Evolutionary conservation across 2,329 filamentous ascomycete genomes (phyloP).

Genomic region (Orbilia quercus): DNA sequence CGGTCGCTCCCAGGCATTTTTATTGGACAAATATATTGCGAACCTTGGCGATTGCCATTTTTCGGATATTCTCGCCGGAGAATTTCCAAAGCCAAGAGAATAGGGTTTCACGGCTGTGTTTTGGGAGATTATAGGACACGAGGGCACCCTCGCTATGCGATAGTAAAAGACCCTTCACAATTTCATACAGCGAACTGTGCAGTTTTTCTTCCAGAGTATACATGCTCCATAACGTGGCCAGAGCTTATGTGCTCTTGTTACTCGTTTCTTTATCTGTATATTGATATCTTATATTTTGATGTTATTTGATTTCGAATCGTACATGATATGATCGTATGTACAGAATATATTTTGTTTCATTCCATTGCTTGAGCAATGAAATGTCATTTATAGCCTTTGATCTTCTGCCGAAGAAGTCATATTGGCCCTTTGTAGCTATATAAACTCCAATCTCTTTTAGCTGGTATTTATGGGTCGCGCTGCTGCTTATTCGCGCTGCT

Average conservation of each 20-base stretch:
- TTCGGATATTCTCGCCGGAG: slow-evolving; percentile 50
- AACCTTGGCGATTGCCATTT: slow-evolving; percentile 9
- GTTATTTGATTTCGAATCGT: too few species aligned
- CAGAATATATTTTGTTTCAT: too few species aligned
- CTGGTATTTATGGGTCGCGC: too few species aligned
- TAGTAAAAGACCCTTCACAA: not conserved
- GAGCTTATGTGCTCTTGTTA: not conserved
- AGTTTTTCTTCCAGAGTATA: not conserved
- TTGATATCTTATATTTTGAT: too few species aligned
- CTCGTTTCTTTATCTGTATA: too few species aligned
- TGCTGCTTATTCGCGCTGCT: too few species aligned
- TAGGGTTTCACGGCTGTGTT: slow-evolving; percentile 47
- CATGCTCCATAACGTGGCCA: slow-evolving; percentile 1
- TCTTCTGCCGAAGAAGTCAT: too few species aligned
- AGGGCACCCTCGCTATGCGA: not conserved
- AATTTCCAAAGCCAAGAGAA: slow-evolving; percentile 35
- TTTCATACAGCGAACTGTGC: not conserved
- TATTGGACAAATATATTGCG: slow-evolving; percentile 19
- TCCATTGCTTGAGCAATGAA: too few species aligned
- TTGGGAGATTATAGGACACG: slow-evolving; percentile 31
- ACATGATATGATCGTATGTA: too few species aligned
- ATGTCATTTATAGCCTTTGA: too few species aligned
- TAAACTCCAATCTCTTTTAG: too few species aligned
- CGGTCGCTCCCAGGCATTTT: slow-evolving; percentile 15
- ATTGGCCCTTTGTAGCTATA: too few species aligned